Percentiles rank a stretch among this genome's conserved stretches.
These are phyloP conservation scores for Tuber calosporum DNA, from an alignment of 495 filamentous ascomycete genomes.

Conservation along the genomic window DNA sequence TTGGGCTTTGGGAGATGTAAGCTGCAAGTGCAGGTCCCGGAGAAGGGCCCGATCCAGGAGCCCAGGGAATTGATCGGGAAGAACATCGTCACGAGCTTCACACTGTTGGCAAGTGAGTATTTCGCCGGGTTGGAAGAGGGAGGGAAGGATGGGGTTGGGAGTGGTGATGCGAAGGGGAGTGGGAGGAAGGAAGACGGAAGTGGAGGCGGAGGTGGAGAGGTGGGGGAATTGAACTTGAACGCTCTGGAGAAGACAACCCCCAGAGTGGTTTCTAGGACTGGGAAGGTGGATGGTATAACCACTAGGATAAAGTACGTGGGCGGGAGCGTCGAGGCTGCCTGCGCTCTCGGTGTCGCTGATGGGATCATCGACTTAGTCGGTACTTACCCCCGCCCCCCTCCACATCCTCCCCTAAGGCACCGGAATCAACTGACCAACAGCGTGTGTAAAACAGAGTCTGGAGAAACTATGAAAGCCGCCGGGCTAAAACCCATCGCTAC, in stretches of 20 bases:
- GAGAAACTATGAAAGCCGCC: conserved; percentile 94
- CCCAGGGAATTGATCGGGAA: conserved; percentile 79
- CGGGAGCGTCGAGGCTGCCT: conserved; percentile 94
- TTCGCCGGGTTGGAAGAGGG: conserved; percentile 64
- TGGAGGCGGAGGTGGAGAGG: conserved; percentile 33
- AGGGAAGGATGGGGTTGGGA: conserved; percentile 3
- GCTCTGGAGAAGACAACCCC: neutral
- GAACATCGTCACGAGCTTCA: conserved; percentile 93
- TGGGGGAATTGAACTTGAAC: conserved; percentile 42
- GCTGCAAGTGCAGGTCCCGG: conserved; percentile 90
- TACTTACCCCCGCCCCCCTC: conserved; percentile 46
- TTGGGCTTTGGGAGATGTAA: conserved; percentile 85
- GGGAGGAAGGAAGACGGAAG: conserved; percentile 10
- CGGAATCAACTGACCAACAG: neutral
- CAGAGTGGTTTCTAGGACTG: conserved; percentile 34
- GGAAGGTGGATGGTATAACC: conserved; percentile 49
- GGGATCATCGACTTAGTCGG: conserved; percentile 97
- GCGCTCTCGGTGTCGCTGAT: conserved; percentile 89
- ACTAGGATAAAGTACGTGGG: conserved; percentile 89
- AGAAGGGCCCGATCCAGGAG: conserved; percentile 63
- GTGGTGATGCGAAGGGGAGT: conserved; percentile 7
- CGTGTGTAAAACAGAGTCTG: conserved; percentile 64
- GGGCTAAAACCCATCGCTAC: conserved; percentile 96
- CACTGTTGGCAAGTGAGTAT: conserved; percentile 68
- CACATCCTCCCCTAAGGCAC: neutral